Evolutionary conservation across 768 basidiomycete species (phyloP).

Genomic region (Sporobolomyces phaffii): DNA sequence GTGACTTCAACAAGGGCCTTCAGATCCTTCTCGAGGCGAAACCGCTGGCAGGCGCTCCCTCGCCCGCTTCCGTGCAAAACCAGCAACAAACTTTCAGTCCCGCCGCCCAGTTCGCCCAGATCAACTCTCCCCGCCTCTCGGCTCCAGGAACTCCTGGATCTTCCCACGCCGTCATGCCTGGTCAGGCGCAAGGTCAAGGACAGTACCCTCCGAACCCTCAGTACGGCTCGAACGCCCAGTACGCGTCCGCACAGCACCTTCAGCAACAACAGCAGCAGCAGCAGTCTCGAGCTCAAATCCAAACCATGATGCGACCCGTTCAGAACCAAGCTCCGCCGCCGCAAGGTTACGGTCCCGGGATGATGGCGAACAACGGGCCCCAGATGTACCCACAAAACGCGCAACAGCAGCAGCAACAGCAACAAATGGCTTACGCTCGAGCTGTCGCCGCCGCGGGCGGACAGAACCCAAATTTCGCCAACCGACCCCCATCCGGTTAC

Average conservation of each 20-base stretch:
- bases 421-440: conserved; percentile 6
- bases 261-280: conserved; percentile 14
- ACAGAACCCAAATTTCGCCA: background rate
- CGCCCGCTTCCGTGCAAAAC: background rate
- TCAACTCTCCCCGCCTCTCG: conserved; percentile 10
- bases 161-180: background rate
- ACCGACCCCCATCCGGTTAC: background rate
- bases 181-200: too few species aligned
- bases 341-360: background rate
- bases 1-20: conserved; percentile 9
- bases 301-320: conserved; percentile 11
- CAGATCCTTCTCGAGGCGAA: conserved; percentile 29
- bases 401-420: conserved; percentile 6
- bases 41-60: background rate
- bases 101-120: conserved; percentile 6
- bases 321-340: too few species aligned
- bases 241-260: background rate
- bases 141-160: conserved; percentile 22
- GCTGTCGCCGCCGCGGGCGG: background rate
- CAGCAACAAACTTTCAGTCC: background rate
- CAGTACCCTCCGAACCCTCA: too few species aligned
- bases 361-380: background rate
- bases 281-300: conserved; percentile 10
- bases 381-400: background rate
- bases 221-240: too few species aligned